Percentiles rank a stretch among this genome's conserved stretches.
phyloP scores from a whole-genome alignment of 306 rosid species.

The Inga oerstediana region DNA sequence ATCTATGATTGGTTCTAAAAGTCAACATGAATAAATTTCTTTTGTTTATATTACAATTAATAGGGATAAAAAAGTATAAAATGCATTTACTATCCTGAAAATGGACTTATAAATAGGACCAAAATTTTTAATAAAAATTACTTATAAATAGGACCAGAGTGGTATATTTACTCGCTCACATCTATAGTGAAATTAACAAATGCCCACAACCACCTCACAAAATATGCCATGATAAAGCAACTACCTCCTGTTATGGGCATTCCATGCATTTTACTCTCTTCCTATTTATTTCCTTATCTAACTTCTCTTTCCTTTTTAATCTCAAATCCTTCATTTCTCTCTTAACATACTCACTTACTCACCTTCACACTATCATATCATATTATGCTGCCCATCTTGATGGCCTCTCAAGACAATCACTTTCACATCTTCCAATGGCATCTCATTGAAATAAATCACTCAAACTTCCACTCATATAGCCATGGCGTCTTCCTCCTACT shows the following conservation, averaged over 20 bases:
- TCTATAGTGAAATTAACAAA: neutral
- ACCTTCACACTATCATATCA: neutral
- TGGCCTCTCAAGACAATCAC: constrained; percentile 35
- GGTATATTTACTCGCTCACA: neutral
- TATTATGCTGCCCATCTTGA: neutral
- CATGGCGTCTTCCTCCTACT: constrained; percentile 31
- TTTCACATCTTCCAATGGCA: constrained; percentile 33
- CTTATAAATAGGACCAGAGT: no score
- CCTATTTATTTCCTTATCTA: neutral
- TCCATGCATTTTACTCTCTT: neutral
- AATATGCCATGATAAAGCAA: neutral
- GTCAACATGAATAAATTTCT: no score
- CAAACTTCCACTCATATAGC: constrained; percentile 25
- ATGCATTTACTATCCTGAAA: no score
- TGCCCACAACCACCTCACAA: constrained; percentile 14
- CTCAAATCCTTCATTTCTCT: no score
- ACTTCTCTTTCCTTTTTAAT: neutral
- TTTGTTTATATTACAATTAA: no score
- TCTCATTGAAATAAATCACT: constrained; percentile 21
- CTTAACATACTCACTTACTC: neutral
- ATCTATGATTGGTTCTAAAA: no score
- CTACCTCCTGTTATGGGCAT: neutral
- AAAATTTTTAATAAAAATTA: no score
- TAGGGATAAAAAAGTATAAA: no score
- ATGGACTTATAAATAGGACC: no score